Percentiles rank a stretch among this genome's conserved stretches.
Conservation (phyloP, 371 early-diverging fungal genomes). For the Mortierella sp. region DNA sequence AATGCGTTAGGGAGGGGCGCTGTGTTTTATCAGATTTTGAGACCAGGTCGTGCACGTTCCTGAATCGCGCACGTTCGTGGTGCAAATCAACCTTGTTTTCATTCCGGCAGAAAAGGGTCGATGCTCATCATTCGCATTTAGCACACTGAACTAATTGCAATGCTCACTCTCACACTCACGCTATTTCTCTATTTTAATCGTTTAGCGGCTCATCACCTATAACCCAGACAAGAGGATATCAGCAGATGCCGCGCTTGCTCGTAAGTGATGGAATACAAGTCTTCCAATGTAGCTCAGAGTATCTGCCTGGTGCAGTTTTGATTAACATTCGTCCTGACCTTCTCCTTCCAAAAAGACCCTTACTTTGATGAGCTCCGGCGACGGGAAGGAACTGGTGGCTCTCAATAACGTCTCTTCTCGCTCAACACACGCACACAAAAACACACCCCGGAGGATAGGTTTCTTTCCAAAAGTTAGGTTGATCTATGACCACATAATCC, state of each 20-base stretch:
- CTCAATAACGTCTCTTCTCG: not conserved
- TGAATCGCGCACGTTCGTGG: slow-evolving; percentile 30
- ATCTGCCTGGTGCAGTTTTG: not conserved
- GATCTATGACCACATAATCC: no score
- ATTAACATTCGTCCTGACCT: not conserved
- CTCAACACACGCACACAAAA: not conserved
- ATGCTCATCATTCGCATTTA: not conserved
- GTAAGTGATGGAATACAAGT: slow-evolving; percentile 15
- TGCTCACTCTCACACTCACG: not conserved
- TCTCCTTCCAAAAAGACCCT: slow-evolving; percentile 18
- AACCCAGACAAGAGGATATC: slow-evolving; percentile 51
- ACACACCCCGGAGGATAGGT: no score
- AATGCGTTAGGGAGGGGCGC: not conserved
- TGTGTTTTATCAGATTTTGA: no score
- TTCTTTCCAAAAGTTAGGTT: no score
- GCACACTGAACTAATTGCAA: not conserved
- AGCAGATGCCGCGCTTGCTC: slow-evolving; percentile 42
- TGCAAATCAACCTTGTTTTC: not conserved
- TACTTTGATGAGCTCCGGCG: slow-evolving; percentile 46
- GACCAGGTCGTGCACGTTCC: slow-evolving; percentile 11
- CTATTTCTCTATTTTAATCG: not conserved
- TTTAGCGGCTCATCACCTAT: slow-evolving; percentile 43
- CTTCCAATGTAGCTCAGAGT: not conserved
- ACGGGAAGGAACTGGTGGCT: slow-evolving; percentile 21
- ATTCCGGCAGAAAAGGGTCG: not conserved